Evolutionary conservation across 75 land plant species (phyloP).

Genomic region (Adiantum capillusveneris): DNA sequence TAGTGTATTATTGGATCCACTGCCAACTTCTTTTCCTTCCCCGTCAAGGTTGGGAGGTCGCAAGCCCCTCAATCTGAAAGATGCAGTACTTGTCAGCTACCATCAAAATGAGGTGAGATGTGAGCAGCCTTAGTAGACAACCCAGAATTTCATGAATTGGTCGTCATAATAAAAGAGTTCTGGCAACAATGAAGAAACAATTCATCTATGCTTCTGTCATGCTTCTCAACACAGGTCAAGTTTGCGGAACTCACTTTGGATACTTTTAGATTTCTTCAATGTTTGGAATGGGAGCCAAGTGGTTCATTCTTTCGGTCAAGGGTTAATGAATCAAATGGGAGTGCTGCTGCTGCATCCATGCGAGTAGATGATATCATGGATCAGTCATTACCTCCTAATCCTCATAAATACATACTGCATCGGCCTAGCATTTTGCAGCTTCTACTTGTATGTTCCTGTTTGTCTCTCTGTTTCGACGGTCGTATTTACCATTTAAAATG

Average conservation of each 20-base stretch:
- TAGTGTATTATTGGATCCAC: constrained; percentile 57
- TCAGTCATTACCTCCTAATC: constrained; percentile 85
- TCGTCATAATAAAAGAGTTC: no score
- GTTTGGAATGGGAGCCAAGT: constrained; percentile 97
- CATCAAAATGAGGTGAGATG: constrained; percentile 74
- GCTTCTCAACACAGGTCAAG: constrained; percentile 51
- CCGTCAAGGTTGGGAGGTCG: constrained; percentile 25
- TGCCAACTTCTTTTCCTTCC: constrained; percentile 40
- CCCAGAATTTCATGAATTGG: constrained; percentile 15
- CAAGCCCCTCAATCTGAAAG: constrained; percentile 46
- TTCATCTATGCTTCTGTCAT: no score
- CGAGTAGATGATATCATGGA: constrained; percentile 63
- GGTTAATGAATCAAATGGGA: constrained; percentile 40
- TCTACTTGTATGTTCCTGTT: constrained; percentile 52
- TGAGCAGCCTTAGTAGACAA: no score
- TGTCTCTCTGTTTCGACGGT: neutral
- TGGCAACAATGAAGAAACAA: no score
- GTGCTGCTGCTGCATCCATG: neutral
- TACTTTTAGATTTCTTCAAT: constrained; percentile 89
- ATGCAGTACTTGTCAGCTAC: constrained; percentile 77
- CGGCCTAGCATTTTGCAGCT: constrained; percentile 76
- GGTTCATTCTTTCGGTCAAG: constrained; percentile 59
- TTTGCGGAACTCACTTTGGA: constrained; percentile 87
- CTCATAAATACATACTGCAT: constrained; percentile 76
- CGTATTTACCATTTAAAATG: neutral